Evolutionary conservation across 371 early-diverging fungal species (phyloP).

Genomic region (Rhizopus sp.): DNA sequence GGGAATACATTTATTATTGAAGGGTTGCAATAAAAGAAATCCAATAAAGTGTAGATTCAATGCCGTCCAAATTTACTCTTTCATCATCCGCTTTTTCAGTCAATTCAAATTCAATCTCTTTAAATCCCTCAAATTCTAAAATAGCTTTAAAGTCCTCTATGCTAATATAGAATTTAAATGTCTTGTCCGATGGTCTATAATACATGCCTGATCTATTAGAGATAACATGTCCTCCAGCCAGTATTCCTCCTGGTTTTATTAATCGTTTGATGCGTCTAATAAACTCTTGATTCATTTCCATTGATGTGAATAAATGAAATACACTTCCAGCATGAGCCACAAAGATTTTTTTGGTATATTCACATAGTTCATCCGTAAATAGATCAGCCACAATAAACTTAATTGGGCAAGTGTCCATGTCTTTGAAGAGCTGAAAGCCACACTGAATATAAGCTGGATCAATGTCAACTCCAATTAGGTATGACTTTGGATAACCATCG

Average conservation of each 20-base stretch:
- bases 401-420: conserved; percentile 26
- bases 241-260: conserved; percentile 31
- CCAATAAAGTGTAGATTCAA: conserved; percentile 22
- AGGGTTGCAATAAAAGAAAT: conserved; percentile 22
- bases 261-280: conserved; percentile 18
- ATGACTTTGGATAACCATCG: conserved; percentile 42
- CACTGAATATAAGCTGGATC: conserved; percentile 34
- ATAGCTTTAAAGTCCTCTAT: conserved; percentile 21
- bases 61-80: neutral
- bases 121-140: conserved; percentile 22
- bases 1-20: conserved; percentile 1
- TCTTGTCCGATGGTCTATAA: conserved; percentile 17
- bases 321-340: conserved; percentile 43
- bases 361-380: conserved; percentile 12
- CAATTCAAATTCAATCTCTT: conserved; percentile 26
- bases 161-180: conserved; percentile 30
- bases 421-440: conserved; percentile 39
- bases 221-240: conserved; percentile 42
- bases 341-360: conserved; percentile 3
- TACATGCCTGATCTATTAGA: conserved; percentile 18
- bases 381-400: conserved; percentile 32
- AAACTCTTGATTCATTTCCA: conserved; percentile 18
- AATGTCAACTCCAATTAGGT: conserved; percentile 37
- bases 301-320: conserved; percentile 34
- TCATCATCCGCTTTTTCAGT: conserved; percentile 13